Evolutionary conservation across 176 grass and related monocot genomes (phyloP).

Genomic region (Urochloa ruziziensis): DNA sequence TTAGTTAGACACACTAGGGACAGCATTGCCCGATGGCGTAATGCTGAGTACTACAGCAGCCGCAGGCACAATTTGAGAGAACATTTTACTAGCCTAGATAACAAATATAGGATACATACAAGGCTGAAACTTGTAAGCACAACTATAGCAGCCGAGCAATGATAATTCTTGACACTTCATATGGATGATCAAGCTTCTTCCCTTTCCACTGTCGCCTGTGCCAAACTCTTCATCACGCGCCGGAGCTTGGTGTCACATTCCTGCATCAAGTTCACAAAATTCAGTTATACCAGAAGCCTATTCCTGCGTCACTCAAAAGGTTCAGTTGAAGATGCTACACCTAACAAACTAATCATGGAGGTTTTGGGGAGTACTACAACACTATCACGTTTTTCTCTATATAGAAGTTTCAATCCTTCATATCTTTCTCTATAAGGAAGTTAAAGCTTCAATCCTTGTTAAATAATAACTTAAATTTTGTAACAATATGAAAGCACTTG

Average conservation of each 20-base stretch:
- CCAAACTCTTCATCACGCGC: not conserved
- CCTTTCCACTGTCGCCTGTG: not conserved
- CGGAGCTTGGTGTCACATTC: slow-evolving; percentile 11
- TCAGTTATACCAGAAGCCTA: not conserved
- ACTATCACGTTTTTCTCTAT: not conserved
- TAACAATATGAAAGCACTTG: not conserved
- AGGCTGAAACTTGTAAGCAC: not conserved
- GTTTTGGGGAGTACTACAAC: not conserved
- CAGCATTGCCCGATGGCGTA: not conserved
- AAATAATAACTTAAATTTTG: not conserved
- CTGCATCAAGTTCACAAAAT: not conserved
- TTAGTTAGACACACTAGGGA: not conserved
- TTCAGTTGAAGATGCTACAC: not conserved
- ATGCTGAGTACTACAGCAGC: not conserved
- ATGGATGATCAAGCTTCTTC: not conserved
- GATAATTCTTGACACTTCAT: not conserved
- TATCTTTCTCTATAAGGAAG: not conserved
- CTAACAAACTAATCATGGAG: not conserved
- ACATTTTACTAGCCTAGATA: not conserved
- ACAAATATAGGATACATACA: not conserved
- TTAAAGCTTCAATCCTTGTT: not conserved
- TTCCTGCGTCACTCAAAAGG: not conserved
- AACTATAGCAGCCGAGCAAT: not conserved
- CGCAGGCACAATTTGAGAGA: not conserved
- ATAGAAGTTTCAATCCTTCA: not conserved